Conservation (phyloP, 1,139 yeast genomes). For the Lipomyces yarrowii region DNA sequence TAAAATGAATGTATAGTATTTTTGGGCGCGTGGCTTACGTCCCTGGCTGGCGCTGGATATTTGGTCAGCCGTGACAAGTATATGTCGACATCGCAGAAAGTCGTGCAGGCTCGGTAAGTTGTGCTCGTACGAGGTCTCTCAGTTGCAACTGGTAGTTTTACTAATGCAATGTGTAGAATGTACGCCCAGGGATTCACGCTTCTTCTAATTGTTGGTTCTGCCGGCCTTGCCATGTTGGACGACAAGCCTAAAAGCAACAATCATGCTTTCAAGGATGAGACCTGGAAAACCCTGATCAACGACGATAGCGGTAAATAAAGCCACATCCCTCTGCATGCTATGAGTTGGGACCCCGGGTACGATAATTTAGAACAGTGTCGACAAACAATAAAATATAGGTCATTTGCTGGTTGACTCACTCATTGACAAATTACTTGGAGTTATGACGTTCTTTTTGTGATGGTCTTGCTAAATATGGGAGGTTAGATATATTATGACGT, state of each 20-base stretch:
- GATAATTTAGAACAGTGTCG: not conserved
- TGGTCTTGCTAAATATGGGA: not conserved
- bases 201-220: conserved; percentile 32
- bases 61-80: conserved; percentile 32
- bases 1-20: conserved; percentile 7
- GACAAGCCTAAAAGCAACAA: not conserved
- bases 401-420: not conserved
- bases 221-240: conserved; percentile 29
- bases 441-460: not conserved
- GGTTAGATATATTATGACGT: not conserved
- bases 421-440: no score
- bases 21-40: conserved; percentile 32
- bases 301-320: conserved; percentile 6
- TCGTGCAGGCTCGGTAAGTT: conserved; percentile 31
- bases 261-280: conserved; percentile 12
- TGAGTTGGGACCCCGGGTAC: no score
- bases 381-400: not conserved
- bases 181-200: conserved; percentile 35
- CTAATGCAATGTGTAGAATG: conserved; percentile 20
- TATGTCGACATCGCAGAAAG: conserved; percentile 32
- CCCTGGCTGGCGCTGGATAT: conserved; percentile 30
- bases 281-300: conserved; percentile 13
- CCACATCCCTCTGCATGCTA: not conserved
- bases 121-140: not conserved
- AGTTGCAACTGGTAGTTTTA: not conserved